Evolutionary conservation across 1,284 basidiomycete species (phyloP).

Genomic region (Anthracocystis setariae): DNA sequence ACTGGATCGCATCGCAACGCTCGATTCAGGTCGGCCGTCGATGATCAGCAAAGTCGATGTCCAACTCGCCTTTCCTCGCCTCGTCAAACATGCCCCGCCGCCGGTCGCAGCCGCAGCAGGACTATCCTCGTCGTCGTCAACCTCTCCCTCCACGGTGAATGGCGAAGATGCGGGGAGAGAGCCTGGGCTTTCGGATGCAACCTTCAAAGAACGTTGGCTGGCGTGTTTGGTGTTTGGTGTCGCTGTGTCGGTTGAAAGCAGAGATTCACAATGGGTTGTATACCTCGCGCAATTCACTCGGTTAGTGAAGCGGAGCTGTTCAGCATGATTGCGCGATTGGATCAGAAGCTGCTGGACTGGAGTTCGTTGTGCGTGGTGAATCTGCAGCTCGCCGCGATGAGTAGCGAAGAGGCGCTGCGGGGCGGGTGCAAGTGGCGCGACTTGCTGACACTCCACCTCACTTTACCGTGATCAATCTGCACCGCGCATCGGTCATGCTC

Average conservation of each 20-base stretch:
- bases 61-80: not conserved
- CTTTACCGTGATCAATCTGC: constrained; percentile 17
- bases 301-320: constrained; percentile 9
- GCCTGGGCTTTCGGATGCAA: too few species aligned
- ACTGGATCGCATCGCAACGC: constrained; percentile 14
- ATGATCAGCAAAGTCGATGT: constrained; percentile 17
- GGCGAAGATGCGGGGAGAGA: too few species aligned
- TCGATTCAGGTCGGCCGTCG: constrained; percentile 11
- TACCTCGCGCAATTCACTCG: constrained; percentile 11
- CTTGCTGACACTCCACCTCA: constrained; percentile 11
- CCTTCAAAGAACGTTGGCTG: too few species aligned
- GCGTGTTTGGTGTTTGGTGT: constrained; percentile 6
- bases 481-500: constrained; percentile 17
- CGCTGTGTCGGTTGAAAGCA: constrained; percentile 6
- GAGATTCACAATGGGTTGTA: constrained; percentile 16
- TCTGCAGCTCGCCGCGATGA: constrained; percentile 9
- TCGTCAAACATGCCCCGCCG: not conserved
- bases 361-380: not conserved
- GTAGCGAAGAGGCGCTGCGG: constrained; percentile 14
- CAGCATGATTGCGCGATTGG: constrained; percentile 7
- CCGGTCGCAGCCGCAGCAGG: not conserved
- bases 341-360: constrained; percentile 15
- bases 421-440: constrained; percentile 6
- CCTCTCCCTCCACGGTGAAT: not conserved
- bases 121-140: not conserved